Percentiles rank a stretch among this genome's conserved stretches.
phyloP scores from a whole-genome alignment of 2,329 filamentous ascomycete species.

The Calycina herbarum region DNA sequence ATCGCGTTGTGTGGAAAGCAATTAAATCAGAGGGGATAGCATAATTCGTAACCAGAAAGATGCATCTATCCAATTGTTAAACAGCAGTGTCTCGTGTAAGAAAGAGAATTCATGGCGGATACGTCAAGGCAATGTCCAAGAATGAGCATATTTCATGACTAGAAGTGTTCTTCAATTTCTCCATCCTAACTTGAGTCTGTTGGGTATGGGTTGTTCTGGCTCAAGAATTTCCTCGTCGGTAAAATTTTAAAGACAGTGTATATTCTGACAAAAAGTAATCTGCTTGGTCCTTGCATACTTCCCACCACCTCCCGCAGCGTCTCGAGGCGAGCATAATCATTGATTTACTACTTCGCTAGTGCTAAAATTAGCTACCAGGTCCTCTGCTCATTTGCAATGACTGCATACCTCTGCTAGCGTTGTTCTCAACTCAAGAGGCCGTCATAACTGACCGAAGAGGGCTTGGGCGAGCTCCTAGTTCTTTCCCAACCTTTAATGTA shows the following conservation, averaged over 20 bases:
- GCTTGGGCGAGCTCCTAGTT: constrained; percentile 54
- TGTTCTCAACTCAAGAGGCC: constrained; percentile 40
- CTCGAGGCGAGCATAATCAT: constrained; percentile 20
- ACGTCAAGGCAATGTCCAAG: too few species aligned
- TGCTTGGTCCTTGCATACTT: constrained; percentile 17
- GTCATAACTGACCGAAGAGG: constrained; percentile 69
- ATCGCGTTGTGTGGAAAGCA: too few species aligned
- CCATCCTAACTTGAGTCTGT: neutral
- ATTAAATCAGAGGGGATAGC: neutral
- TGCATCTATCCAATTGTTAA: too few species aligned
- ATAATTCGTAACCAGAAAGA: neutral
- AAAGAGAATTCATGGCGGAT: too few species aligned
- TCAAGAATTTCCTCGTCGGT: neutral
- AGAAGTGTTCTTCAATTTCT: constrained; percentile 9
- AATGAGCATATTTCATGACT: neutral
- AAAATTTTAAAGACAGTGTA: constrained; percentile 18
- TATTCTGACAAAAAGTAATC: constrained; percentile 22
- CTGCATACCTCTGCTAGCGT: constrained; percentile 27
- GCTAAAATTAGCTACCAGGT: constrained; percentile 15
- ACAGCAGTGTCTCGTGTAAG: too few species aligned
- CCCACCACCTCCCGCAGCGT: constrained; percentile 7
- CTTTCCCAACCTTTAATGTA: constrained; percentile 39
- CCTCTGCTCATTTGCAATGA: neutral
- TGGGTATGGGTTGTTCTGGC: neutral
- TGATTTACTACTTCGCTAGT: constrained; percentile 11